Evolutionary conservation across 495 filamentous ascomycete species (phyloP).

Genomic region (Annulohypoxylon nitens): DNA sequence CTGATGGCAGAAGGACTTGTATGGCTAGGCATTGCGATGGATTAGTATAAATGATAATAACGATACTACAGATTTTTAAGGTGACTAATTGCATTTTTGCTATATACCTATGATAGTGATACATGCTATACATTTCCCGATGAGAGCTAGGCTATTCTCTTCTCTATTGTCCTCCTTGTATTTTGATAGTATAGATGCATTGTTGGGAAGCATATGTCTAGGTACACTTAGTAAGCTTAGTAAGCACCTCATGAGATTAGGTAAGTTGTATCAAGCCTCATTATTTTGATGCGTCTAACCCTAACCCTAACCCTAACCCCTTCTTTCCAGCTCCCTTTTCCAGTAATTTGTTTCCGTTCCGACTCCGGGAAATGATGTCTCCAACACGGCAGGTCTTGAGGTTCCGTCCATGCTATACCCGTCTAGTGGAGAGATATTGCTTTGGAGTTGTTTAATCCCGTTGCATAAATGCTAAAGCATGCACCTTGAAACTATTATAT

Average conservation of each 20-base stretch:
- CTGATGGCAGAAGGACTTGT: not conserved
- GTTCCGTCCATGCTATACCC: not conserved
- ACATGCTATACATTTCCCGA: too few species aligned
- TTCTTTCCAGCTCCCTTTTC: not conserved
- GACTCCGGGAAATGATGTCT: not conserved
- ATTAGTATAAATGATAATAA: slow-evolving; percentile 14
- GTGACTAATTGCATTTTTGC: not conserved
- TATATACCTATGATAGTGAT: too few species aligned
- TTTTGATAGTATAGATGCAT: too few species aligned
- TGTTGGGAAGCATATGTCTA: too few species aligned
- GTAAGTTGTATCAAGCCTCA: not conserved
- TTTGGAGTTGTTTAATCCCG: not conserved
- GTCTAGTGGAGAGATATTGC: not conserved
- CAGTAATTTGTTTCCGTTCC: not conserved
- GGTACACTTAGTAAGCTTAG: too few species aligned
- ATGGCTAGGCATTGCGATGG: slow-evolving; percentile 1
- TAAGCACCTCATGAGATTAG: not conserved
- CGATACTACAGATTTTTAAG: not conserved
- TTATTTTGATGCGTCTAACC: not conserved
- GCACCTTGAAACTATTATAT: not conserved
- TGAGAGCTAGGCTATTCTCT: not conserved
- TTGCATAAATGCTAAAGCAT: not conserved
- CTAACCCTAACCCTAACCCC: not conserved
- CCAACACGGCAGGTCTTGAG: not conserved
- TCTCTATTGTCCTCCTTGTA: not conserved